Evolutionary conservation across 2,329 filamentous ascomycete genomes (phyloP), one percentile per base, ranked within the genome.

Genomic region (Zymoseptoria brevis): DNA sequence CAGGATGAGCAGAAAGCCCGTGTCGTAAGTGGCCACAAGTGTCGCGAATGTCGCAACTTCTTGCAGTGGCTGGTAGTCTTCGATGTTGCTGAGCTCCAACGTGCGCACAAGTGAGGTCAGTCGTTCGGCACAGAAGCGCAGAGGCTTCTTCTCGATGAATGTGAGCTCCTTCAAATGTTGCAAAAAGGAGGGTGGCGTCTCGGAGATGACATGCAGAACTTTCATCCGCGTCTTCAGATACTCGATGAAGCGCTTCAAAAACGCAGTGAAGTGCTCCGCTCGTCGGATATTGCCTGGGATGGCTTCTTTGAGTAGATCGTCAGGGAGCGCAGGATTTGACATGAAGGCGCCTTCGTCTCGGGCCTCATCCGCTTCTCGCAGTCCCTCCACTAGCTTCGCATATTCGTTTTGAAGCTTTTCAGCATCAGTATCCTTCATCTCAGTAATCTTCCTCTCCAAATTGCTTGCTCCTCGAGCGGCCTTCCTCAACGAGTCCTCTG

Each of bases 11-110:
- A 96, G 79, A 68, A 99, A 99, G 0, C 94, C 94, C 64, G 91
- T 96, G 66, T 99, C 94, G 70, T 99, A 99, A 0, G 94, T 99
- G 35, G 94, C 90, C 21, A 96, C 90, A 0, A 99, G 81, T 0
- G 94, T 99, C 8, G 94, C 94, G 74, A 99, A 99, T 0, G 91
- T 96, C 19, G 95, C 95, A 7, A 99, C 93, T 76, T 99, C 93
- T 77, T 99, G 94, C 0, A 99, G 80, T 5, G 94, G 89, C 68
- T 96, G 92, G 71, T 95, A 99, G 72, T 99, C 95, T 76, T 99
- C 94, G 61, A 99, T 96, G 68, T 95, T 97, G 30, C 93, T 95
- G 59, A 99, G 85, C 74, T 99, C 94, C 16, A 99, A 82, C 0
- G 94, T 99, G 59, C 95, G 84, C 19, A 99, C 93, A 6, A 99